A percentile compares a stretch with the other conserved stretches of the same genome.
Conservation (phyloP, 2,329 filamentous ascomycete genomes). For the Calonectria pteridis region DNA sequence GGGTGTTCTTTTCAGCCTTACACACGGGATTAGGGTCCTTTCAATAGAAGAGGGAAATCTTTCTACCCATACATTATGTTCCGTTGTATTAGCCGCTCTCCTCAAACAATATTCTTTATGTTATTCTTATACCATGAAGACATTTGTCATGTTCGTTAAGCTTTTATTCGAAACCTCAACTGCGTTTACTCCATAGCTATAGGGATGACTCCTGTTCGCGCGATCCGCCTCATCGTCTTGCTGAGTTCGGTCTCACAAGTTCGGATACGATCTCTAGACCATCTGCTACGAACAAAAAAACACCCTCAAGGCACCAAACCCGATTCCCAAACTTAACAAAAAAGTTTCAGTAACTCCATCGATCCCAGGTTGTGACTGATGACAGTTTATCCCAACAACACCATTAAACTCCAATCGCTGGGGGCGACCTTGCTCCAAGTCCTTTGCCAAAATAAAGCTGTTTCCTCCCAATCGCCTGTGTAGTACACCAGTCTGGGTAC, state of each 20-base stretch:
- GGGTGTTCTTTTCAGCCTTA: background rate
- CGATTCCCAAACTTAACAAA: too few species aligned
- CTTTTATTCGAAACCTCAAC: background rate
- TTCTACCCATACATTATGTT: background rate
- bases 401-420: background rate
- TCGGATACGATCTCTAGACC: background rate
- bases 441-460: constrained; percentile 16
- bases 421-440: background rate
- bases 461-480: background rate
- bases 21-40: background rate
- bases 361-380: background rate
- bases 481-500: constrained; percentile 27
- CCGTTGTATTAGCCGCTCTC: background rate
- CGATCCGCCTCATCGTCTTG: background rate
- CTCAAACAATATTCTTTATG: background rate
- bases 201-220: background rate
- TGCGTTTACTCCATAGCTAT: background rate
- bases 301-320: background rate
- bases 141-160: background rate
- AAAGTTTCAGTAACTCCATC: background rate
- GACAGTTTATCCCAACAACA: background rate
- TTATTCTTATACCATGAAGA: background rate
- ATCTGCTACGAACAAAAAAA: background rate
- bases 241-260: too few species aligned
- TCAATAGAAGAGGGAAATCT: background rate